phyloP scores from a whole-genome alignment of 352 stramenopile genomes.

The Globisporangium paddicum region DNA sequence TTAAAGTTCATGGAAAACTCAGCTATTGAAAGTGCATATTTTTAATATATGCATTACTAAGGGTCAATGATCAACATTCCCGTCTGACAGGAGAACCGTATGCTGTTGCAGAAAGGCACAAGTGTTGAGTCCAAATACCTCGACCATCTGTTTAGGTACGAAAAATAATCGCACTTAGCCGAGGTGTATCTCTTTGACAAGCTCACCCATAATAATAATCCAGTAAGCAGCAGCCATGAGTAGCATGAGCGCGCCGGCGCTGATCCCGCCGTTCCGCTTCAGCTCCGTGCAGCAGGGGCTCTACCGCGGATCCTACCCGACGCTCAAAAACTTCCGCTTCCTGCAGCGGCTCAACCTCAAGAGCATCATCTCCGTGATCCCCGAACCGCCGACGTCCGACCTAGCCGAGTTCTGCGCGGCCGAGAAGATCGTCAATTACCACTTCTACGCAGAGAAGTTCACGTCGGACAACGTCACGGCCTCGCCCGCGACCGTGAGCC shows the following conservation, averaged over 20 bases:
- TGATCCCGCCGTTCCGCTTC: constrained; percentile 87
- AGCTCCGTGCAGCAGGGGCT: constrained; percentile 77
- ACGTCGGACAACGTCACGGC: constrained; percentile 86
- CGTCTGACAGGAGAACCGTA: not conserved
- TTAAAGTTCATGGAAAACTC: too few species aligned
- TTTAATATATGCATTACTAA: not conserved
- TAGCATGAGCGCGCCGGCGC: constrained; percentile 45
- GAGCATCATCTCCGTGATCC: constrained; percentile 77
- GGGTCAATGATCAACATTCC: too few species aligned
- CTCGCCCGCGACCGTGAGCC: constrained; percentile 56
- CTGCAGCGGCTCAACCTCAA: constrained; percentile 66
- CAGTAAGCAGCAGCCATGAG: not conserved
- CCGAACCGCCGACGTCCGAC: constrained; percentile 72
- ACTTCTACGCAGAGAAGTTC: constrained; percentile 87
- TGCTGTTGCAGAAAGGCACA: not conserved
- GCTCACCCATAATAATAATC: too few species aligned
- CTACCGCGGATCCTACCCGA: constrained; percentile 79
- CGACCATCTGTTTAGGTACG: not conserved
- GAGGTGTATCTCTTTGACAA: not conserved
- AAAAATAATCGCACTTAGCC: not conserved
- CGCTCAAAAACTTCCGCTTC: constrained; percentile 86
- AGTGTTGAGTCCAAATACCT: too few species aligned
- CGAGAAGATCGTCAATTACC: constrained; percentile 67
- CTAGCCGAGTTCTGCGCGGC: constrained; percentile 63
- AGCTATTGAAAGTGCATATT: not conserved